Percentiles rank a stretch among this genome's conserved stretches.
These are phyloP conservation scores for Salix koriyanagi DNA, from an alignment of 345 rosid species.

Conservation along the genomic window DNA sequence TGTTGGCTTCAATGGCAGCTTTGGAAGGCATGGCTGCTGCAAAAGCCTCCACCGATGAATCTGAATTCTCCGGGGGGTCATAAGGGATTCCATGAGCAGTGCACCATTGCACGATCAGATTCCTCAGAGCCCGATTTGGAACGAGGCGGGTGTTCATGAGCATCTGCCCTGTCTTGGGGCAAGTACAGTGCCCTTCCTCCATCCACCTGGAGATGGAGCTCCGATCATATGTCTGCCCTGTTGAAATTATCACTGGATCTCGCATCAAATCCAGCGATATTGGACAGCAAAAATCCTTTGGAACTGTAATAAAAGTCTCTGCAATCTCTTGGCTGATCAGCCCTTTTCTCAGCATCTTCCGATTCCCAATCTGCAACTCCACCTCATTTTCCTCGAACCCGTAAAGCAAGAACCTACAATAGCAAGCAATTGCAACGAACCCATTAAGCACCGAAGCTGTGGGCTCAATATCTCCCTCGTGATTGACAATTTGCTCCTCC, in stretches of 20 bases:
- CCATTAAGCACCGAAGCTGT: slow-evolving; percentile 59
- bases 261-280: slow-evolving; percentile 84
- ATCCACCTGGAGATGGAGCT: slow-evolving; percentile 83
- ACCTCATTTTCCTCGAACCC: slow-evolving; percentile 66
- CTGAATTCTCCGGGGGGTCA: slow-evolving; percentile 48
- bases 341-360: slow-evolving; percentile 56
- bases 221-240: slow-evolving; percentile 91
- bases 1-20: slow-evolving; percentile 77
- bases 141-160: slow-evolving; percentile 58
- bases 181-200: slow-evolving; percentile 81
- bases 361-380: slow-evolving; percentile 37
- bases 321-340: slow-evolving; percentile 69
- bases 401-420: slow-evolving; percentile 67
- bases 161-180: slow-evolving; percentile 88
- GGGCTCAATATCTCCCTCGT: slow-evolving; percentile 86
- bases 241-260: slow-evolving; percentile 84
- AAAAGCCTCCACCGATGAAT: slow-evolving; percentile 51
- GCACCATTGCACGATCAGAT: slow-evolving; percentile 62
- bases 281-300: slow-evolving; percentile 83
- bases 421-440: slow-evolving; percentile 70
- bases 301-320: slow-evolving; percentile 56
- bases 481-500: slow-evolving; percentile 87
- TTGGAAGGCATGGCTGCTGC: slow-evolving; percentile 55
- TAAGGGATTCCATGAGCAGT: slow-evolving; percentile 60
- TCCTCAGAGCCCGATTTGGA: slow-evolving; percentile 81